phyloP scores from a whole-genome alignment of 2,329 filamentous ascomycete genomes.

The Ustilaginoidea virens region DNA sequence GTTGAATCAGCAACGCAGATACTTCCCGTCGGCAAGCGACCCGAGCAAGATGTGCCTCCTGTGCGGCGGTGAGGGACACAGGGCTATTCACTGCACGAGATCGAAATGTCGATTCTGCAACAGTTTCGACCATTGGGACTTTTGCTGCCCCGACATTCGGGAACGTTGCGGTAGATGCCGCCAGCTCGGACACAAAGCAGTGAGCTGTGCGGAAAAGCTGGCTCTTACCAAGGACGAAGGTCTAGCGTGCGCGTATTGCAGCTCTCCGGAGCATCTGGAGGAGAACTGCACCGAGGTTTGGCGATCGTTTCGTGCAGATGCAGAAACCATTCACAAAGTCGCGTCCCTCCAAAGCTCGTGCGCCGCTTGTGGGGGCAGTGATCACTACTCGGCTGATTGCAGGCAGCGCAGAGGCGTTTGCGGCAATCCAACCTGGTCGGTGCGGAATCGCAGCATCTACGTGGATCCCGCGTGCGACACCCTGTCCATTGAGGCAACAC shows the following conservation, averaged over 20 bases:
- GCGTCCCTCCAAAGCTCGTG: slow-evolving; percentile 34
- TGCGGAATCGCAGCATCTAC: slow-evolving; percentile 31
- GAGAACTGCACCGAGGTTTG: slow-evolving; percentile 43
- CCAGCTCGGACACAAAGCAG: slow-evolving; percentile 41
- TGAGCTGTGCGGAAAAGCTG: slow-evolving; percentile 41
- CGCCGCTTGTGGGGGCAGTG: slow-evolving; percentile 35
- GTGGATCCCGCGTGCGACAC: slow-evolving; percentile 27
- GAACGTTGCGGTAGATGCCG: slow-evolving; percentile 43
- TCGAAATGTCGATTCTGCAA: slow-evolving; percentile 33
- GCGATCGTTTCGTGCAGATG: slow-evolving; percentile 34
- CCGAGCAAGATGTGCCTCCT: slow-evolving; percentile 31
- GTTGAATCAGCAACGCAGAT: slow-evolving; percentile 24
- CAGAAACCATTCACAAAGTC: slow-evolving; percentile 29
- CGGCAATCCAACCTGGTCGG: slow-evolving; percentile 34
- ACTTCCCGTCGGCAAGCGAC: slow-evolving; percentile 34
- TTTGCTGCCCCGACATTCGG: slow-evolving; percentile 32
- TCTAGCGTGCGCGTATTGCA: slow-evolving; percentile 46
- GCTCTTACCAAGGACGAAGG: slow-evolving; percentile 33
- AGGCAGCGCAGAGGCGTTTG: slow-evolving; percentile 9
- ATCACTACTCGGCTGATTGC: slow-evolving; percentile 45
- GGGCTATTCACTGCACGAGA: slow-evolving; percentile 26
- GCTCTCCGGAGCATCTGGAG: slow-evolving; percentile 40
- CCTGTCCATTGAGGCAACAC: slow-evolving; percentile 20
- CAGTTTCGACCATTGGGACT: slow-evolving; percentile 28
- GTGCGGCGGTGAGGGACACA: slow-evolving; percentile 35